phyloP scores from a whole-genome alignment of 345 rosid genomes.

The Hevea brasiliensis region DNA sequence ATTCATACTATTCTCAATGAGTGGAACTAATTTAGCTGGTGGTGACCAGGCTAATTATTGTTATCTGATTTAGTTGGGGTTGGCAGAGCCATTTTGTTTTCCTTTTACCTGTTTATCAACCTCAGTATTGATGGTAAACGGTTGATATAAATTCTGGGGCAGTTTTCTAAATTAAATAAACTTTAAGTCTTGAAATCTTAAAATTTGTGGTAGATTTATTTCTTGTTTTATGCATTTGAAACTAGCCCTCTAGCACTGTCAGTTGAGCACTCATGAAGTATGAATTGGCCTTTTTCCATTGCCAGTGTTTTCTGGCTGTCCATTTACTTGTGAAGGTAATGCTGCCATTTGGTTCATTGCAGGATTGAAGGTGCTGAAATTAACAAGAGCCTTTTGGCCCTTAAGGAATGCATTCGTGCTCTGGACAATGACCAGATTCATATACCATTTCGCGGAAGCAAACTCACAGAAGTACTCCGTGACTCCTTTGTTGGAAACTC shows the following conservation, averaged over 20 bases:
- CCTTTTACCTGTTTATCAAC: background rate
- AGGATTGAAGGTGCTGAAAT: slow-evolving; percentile 97
- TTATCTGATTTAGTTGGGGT: background rate
- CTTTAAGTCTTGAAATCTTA: background rate
- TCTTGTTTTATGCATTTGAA: background rate
- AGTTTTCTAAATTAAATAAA: background rate
- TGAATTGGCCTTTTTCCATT: background rate
- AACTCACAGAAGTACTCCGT: slow-evolving; percentile 95
- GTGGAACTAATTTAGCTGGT: background rate
- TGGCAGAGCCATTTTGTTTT: background rate
- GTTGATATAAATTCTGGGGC: background rate
- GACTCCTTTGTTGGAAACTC: slow-evolving; percentile 97
- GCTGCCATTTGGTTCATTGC: slow-evolving; percentile 16
- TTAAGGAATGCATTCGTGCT: slow-evolving; percentile 96
- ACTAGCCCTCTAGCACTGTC: background rate
- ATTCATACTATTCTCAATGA: background rate
- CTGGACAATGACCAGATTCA: slow-evolving; percentile 94
- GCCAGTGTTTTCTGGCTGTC: background rate
- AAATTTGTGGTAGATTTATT: background rate
- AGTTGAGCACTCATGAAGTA: no score
- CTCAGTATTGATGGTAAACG: background rate
- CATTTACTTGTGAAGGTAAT: background rate
- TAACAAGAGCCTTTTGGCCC: slow-evolving; percentile 94
- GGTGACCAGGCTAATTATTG: background rate
- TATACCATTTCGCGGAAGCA: slow-evolving; percentile 94